Base-by-base conservation (phyloP, 805 yeast species). In the Pichia nakasei region DNA sequence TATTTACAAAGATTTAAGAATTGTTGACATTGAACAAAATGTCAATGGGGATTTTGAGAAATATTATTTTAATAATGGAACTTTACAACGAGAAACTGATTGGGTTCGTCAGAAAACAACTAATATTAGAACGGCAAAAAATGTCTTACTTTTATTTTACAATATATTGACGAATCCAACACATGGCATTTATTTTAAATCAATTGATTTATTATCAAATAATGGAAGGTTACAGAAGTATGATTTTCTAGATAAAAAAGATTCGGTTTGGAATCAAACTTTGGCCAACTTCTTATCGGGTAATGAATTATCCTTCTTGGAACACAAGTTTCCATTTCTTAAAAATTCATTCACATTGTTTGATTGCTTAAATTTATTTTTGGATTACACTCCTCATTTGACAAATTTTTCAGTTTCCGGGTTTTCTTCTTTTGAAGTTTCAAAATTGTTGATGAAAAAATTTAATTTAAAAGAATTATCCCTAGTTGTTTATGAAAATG, bases 81-180 rank as follows among this genome's bases (percentile, higher is more conserved):
- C 46, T 4, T 36, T 49, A 20, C 48, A 49, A 24, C 27, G 24
- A 7, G 43, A 45, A 21, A 41, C 41, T 36, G 42, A 48, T 50
- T 45, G 46, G 45, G 43, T 47, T 18, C 35, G 42, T 20, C 27
- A 41, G 9, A 38, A 47, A 17, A 39, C 41, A 12, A 32, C 50
- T 2, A 32, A 37, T n/a, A 29, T 49, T 6, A 33, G 21, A 4
- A 27, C 44, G 5, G 35, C 53, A 1, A 50, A 46, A 37, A 45
- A 45, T 9, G 42, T 57, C 5, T 35, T 58, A 22, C 35, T 38
- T 2, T 36, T 58, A 37, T 38, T 52, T 4, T 55, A 56, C 33
- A 43, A 53, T 2, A 22, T 55, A 13, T 31, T 58, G n/a, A 37
- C 35, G 12, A 31, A 47, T 33, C 46, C 47, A 2, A 37, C 32